Evolutionary conservation across 2,329 filamentous ascomycete species (phyloP).

Genomic region (Parafenestella ontariensis): DNA sequence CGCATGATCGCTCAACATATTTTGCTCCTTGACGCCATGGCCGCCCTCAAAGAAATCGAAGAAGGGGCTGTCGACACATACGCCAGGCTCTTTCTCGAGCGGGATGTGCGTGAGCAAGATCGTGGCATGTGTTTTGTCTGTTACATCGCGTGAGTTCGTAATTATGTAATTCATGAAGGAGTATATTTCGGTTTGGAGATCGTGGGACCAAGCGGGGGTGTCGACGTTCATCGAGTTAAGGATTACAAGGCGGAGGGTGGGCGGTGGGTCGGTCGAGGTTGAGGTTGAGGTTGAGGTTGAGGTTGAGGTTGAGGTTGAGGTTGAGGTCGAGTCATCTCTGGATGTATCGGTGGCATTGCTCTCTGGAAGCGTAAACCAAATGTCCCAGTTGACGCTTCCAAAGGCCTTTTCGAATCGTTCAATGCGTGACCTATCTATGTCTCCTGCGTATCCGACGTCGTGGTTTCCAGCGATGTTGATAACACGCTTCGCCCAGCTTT

Average conservation of each 20-base stretch:
- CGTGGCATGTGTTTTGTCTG: slow-evolving; percentile 72
- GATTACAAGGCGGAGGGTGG: slow-evolving; percentile 81
- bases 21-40: slow-evolving; percentile 83
- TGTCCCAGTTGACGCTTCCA: slow-evolving; percentile 89
- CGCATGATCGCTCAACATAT: slow-evolving; percentile 78
- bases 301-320: too few relatives aligned
- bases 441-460: slow-evolving; percentile 94
- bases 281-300: too few relatives aligned
- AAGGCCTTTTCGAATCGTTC: slow-evolving; percentile 83
- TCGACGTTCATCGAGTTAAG: slow-evolving; percentile 96
- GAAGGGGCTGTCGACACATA: slow-evolving; percentile 84
- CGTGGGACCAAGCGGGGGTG: slow-evolving; percentile 71
- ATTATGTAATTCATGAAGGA: slow-evolving; percentile 76
- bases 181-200: slow-evolving; percentile 79
- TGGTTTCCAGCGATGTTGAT: slow-evolving; percentile 96
- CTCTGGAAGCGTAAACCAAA: slow-evolving; percentile 64
- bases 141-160: slow-evolving; percentile 65
- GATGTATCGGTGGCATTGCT: slow-evolving; percentile 3
- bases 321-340: neutral
- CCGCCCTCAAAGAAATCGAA: slow-evolving; percentile 77
- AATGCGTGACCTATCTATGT: slow-evolving; percentile 78
- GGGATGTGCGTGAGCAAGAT: slow-evolving; percentile 92
- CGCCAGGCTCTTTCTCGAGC: slow-evolving; percentile 79
- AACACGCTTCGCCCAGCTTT: slow-evolving; percentile 74
- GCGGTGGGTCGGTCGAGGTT: slow-evolving; percentile 48